phyloP scores from a whole-genome alignment of 2,329 filamentous ascomycete species.

The Fusarium sp. region DNA sequence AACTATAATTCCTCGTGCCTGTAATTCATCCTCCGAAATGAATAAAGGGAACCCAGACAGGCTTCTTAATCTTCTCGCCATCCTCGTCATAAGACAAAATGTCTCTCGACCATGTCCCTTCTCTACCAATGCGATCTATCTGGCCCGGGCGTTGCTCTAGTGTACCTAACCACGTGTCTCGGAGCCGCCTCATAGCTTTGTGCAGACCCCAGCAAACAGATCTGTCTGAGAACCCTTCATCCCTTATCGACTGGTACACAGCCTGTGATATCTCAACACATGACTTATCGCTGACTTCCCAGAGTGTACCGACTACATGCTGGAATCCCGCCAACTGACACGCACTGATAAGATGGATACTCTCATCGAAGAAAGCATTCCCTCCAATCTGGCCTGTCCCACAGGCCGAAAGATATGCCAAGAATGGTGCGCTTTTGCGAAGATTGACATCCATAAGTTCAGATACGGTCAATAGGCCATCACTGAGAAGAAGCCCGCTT shows the following conservation, averaged over 20 bases:
- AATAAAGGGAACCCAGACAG: neutral
- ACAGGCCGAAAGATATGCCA: neutral
- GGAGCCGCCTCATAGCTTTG: neutral
- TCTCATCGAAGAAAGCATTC: neutral
- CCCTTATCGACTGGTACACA: neutral
- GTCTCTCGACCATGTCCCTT: neutral
- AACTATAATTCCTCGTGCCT: neutral
- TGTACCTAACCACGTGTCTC: neutral
- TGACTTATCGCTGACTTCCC: neutral
- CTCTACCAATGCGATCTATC: fast-evolving
- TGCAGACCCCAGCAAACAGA: neutral
- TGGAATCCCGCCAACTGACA: neutral
- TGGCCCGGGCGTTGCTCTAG: fast-evolving
- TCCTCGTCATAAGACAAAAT: neutral
- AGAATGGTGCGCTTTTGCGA: neutral
- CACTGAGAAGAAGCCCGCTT: neutral
- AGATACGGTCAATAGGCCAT: neutral
- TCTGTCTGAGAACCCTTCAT: neutral
- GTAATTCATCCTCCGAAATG: neutral
- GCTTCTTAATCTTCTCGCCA: fast-evolving
- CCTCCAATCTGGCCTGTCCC: neutral
- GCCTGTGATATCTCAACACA: neutral
- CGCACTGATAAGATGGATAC: neutral
- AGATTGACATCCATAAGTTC: neutral
- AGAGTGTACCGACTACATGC: neutral